These are phyloP conservation scores for Vitellaria paradoxa DNA, from an alignment of 179 eudicot genomes.

Conservation along the genomic window DNA sequence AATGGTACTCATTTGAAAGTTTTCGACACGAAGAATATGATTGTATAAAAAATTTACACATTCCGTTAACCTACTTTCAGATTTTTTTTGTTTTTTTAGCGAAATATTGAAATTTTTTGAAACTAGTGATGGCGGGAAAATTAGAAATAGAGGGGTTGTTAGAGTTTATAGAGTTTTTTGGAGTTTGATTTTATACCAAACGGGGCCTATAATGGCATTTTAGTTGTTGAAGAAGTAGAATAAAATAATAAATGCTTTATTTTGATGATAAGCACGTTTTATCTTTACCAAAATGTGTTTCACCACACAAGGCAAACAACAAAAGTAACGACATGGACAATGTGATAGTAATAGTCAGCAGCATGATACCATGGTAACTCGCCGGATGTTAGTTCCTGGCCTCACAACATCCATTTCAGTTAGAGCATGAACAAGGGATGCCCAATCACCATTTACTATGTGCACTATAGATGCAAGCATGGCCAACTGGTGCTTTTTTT, in stretches of 20 bases:
- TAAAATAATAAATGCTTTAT: background rate
- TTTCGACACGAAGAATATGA: too few species aligned
- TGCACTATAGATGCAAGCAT: constrained; percentile 95
- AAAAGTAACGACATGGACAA: background rate
- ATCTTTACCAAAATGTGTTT: constrained; percentile 7
- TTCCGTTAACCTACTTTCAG: too few species aligned
- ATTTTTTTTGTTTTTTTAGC: too few species aligned
- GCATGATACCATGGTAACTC: constrained; percentile 69
- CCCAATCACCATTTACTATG: constrained; percentile 97
- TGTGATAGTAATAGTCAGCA: background rate
- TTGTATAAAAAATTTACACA: too few species aligned
- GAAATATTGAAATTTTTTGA: too few species aligned
- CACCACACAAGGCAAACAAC: background rate
- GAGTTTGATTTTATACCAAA: too few species aligned
- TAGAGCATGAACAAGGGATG: constrained; percentile 80
- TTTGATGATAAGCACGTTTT: background rate
- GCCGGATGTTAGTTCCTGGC: constrained; percentile 73
- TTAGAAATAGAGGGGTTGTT: too few species aligned
- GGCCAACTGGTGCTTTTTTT: constrained; percentile 91
- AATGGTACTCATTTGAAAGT: too few species aligned
- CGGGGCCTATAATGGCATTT: background rate
- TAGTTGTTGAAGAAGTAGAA: background rate
- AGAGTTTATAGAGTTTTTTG: too few species aligned
- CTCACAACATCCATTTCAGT: constrained; percentile 75
- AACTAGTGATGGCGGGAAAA: too few species aligned